A percentile compares a stretch with the other conserved stretches of the same genome.
These are phyloP conservation scores for Fraxinus platypoda DNA, from an alignment of 305 asterid species.

Conservation along the genomic window DNA sequence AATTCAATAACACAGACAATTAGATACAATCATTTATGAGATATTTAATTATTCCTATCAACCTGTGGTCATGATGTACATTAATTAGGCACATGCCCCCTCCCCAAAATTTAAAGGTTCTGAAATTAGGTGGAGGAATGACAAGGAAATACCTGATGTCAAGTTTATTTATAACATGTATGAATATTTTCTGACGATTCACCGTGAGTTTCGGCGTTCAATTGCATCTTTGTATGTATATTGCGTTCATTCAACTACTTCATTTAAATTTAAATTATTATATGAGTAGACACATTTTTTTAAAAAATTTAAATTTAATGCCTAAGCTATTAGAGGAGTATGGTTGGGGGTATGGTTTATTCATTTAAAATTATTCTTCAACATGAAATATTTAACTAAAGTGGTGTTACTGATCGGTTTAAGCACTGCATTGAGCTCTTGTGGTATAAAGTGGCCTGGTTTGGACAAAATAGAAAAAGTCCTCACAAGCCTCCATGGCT, in stretches of 20 bases:
- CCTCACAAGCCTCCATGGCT: not conserved
- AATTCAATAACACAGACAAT: conserved; percentile 14
- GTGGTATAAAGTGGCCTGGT: not conserved
- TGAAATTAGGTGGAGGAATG: not conserved
- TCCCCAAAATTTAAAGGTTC: conserved; percentile 7
- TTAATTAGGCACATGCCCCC: conserved; percentile 50
- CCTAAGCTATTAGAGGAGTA: not conserved
- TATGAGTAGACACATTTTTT: not conserved
- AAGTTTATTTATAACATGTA: not conserved
- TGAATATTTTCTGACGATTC: not conserved
- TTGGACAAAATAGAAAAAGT: not conserved
- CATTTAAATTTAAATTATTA: not conserved
- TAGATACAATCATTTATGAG: conserved; percentile 27
- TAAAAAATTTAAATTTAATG: not conserved
- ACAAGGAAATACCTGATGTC: not conserved
- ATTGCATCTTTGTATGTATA: not conserved
- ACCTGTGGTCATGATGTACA: conserved; percentile 43
- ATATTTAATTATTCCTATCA: conserved; percentile 32
- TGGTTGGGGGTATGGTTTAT: not conserved
- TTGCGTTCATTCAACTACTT: not conserved
- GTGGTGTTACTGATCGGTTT: not conserved
- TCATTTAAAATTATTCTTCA: not conserved
- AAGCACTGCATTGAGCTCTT: not conserved
- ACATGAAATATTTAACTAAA: not conserved
- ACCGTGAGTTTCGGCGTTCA: not conserved